Evolutionary conservation across 2,329 filamentous ascomycete species (phyloP), one percentile per base, ranked within the genome.

Genomic region (Fusarium drepaniforme): DNA sequence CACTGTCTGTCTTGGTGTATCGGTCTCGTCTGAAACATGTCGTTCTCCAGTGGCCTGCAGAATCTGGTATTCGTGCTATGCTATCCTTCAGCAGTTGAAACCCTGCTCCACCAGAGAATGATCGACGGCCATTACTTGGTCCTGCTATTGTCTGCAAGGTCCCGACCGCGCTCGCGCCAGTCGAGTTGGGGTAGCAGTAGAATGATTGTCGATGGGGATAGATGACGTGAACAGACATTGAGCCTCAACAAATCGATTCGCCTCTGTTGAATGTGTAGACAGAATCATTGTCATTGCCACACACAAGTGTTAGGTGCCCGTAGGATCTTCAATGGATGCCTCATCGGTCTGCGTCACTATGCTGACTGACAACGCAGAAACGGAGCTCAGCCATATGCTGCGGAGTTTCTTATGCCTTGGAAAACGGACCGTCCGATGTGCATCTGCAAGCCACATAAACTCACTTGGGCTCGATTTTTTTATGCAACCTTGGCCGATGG

Each of bases 81-180:
- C 59, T 65, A 30, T 44, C 40, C 44, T 44, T 56, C 51, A 57
- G 61, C 33, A 64, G 56, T 66, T 37, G 68, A 61, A 53, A 75
- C 72, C 72, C 66, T 75, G 69, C 69, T 73, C 64, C 73, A 73
- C 73, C 53, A 67, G 44, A 37, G 21, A 56, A 68, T 66, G 72
- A 74, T 77, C 67, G 68, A 40, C 70, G 66, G 66, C 40, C 56
- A 74, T 56, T 64, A 53, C 66, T 61, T 62, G 30, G 59, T 60
- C 74, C 69, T 59, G 62, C 42, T 67, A 71, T 56, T 58, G 73
- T 64, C 76, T 78, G 76, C 76, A 78, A 78, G 76, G 76, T 78
- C 76, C 76, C 76, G 74, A 71, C 70, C 28, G 49, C 28, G 46
- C 46, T 28, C 64, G 42, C 61, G 62, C 65, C 68, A 64, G 70